These are phyloP conservation scores for Leptographium flavum DNA, from an alignment of 2,329 filamentous ascomycete genomes.

Conservation along the genomic window DNA sequence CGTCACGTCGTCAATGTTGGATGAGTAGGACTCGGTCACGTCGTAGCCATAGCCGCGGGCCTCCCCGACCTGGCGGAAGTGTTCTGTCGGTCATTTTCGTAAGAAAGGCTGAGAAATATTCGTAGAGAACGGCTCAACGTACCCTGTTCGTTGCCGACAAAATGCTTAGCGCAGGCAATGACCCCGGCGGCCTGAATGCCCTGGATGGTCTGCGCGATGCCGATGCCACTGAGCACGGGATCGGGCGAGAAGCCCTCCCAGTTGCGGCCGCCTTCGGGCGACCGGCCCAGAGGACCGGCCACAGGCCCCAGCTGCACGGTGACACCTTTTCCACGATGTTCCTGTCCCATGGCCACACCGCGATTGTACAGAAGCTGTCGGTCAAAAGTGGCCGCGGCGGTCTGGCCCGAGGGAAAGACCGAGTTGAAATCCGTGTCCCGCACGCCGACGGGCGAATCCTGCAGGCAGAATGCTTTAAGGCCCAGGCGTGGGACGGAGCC, in stretches of 20 bases:
- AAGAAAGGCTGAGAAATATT: no score
- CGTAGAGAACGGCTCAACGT: no score
- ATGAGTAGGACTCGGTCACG: constrained; percentile 40
- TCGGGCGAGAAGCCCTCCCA: constrained; percentile 64
- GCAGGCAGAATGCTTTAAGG: constrained; percentile 64
- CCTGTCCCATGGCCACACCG: constrained; percentile 57
- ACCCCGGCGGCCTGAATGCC: constrained; percentile 70
- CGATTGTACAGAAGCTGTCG: constrained; percentile 55
- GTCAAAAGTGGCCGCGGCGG: constrained; percentile 73
- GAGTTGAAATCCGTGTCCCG: constrained; percentile 67
- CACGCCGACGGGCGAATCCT: constrained; percentile 73
- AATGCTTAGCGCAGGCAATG: constrained; percentile 67
- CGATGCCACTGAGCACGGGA: constrained; percentile 57
- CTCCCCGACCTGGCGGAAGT: constrained; percentile 52
- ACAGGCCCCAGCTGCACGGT: constrained; percentile 63
- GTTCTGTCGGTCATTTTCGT: no score
- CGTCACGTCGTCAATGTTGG: constrained; percentile 43
- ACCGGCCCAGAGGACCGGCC: constrained; percentile 56
- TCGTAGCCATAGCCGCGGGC: constrained; percentile 44
- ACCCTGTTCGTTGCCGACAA: constrained; percentile 53
- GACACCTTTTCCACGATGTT: constrained; percentile 58
- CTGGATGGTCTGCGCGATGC: constrained; percentile 58
- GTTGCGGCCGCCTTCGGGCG: constrained; percentile 53
- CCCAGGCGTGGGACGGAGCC: constrained; percentile 57
- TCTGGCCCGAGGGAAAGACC: constrained; percentile 66